phyloP scores from a whole-genome alignment of 208 protist genomes.

The Crithidia thermophila region DNA sequence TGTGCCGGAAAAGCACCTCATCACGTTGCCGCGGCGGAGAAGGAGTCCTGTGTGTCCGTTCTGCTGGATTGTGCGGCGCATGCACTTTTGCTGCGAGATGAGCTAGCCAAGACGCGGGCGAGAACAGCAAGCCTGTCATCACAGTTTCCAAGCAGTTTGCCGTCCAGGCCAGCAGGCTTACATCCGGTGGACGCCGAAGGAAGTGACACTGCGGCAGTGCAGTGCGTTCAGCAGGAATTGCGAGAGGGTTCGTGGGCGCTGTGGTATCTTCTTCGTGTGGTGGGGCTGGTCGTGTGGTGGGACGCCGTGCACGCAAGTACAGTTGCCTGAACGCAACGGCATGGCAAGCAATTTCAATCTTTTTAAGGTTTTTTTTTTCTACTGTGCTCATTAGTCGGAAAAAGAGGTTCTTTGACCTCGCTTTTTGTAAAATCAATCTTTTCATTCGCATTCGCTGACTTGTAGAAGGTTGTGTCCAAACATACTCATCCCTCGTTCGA shows the following conservation, averaged over 20 bases:
- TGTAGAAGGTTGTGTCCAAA: too few species aligned
- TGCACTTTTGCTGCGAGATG: background rate
- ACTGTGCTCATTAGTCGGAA: too few species aligned
- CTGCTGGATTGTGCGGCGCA: background rate
- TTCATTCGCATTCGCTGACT: too few species aligned
- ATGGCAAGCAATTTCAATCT: background rate
- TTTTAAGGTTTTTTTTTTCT: background rate
- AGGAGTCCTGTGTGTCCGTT: background rate
- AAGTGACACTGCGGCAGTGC: background rate
- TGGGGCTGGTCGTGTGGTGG: slow-evolving; percentile 23
- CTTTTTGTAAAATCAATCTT: too few species aligned
- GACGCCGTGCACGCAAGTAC: background rate
- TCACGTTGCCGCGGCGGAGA: background rate
- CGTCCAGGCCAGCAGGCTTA: background rate
- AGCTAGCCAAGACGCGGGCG: background rate
- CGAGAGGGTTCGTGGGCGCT: slow-evolving; percentile 21
- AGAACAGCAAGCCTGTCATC: background rate
- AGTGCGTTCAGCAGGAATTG: slow-evolving; percentile 1
- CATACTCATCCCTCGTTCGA: too few species aligned
- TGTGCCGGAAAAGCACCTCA: too few species aligned
- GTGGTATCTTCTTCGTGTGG: slow-evolving; percentile 24
- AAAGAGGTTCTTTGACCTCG: too few species aligned
- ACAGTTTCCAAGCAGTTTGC: background rate
- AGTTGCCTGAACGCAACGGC: too few species aligned
- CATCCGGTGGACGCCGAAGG: background rate